Percentiles rank a stretch among this genome's conserved stretches.
These are phyloP conservation scores for Suhomyces taliae DNA, from an alignment of 1,139 yeast genomes.

Conservation along the genomic window DNA sequence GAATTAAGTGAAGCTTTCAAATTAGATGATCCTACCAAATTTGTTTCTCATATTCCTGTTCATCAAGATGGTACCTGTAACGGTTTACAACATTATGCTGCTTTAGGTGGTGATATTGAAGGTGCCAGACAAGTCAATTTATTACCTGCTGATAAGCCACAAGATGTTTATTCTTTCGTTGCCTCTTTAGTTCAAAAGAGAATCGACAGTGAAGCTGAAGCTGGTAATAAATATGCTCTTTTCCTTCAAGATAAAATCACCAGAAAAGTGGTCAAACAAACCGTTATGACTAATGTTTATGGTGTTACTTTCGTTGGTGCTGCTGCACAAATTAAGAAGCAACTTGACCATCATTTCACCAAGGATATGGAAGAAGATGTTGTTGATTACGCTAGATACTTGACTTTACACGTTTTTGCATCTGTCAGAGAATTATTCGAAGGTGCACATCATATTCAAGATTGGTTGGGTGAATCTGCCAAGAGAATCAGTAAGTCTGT, in stretches of 20 bases:
- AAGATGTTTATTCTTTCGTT: conserved; percentile 86
- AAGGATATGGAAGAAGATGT: conserved; percentile 45
- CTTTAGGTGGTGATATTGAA: conserved; percentile 91
- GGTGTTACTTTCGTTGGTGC: conserved; percentile 98
- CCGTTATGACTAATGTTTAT: conserved; percentile 98
- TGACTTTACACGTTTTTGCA: conserved; percentile 76
- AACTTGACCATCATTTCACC: conserved; percentile 47
- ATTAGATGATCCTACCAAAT: conserved; percentile 72
- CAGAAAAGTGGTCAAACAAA: conserved; percentile 90
- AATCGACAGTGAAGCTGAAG: conserved; percentile 60
- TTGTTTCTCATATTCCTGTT: conserved; percentile 78
- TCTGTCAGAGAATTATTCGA: conserved; percentile 84
- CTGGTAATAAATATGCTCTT: conserved; percentile 54
- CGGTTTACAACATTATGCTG: conserved; percentile 97
- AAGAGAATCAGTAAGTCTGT: conserved; percentile 77
- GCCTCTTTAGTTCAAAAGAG: conserved; percentile 66
- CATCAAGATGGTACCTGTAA: conserved; percentile 99
- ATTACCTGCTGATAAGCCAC: conserved; percentile 79
- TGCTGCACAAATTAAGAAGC: conserved; percentile 77
- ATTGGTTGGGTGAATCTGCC: conserved; percentile 92
- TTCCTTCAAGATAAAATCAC: conserved; percentile 62
- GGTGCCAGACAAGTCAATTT: conserved; percentile 94
- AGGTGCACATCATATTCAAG: conserved; percentile 94
- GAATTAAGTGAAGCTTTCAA: conserved; percentile 75
- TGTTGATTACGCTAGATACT: conserved; percentile 56